Base-by-base conservation (phyloP, 1,139 yeast species). In the Kluyveromyces sp. region DNA sequence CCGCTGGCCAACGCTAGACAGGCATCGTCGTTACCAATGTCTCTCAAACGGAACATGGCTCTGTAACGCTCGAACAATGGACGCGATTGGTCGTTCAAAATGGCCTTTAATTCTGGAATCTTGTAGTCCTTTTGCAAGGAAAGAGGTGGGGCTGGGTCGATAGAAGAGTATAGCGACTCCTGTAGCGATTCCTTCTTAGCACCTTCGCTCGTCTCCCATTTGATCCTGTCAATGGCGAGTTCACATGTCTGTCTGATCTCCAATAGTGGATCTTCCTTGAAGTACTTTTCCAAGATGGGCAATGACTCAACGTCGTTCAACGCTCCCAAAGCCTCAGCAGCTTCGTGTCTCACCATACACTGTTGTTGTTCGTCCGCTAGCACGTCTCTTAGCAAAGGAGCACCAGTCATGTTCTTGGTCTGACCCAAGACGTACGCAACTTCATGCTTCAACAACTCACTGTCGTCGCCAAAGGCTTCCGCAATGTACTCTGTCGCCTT, bases 371-470 rank as follows among this genome's bases (percentile, higher is more conserved):
- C 58, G 63, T 84, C 83, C 48, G 70, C 68, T 57, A 92, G 75
- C 34, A 87, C 95, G n/a, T 74, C 72, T 64, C 88, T 77, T 53
- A 94, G 75, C 48, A 79, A 75, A 40, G 83, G 81, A 47, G 94
- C 86, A 48, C 96, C 90, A 47, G 77, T 68, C 55, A 81, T 64
- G 68, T 90, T 90, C 61, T 84, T 81, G 45, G 97, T 89, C 68
- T 94, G 99, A 39, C 99, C 99, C 53, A 94, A 72, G n/a, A 92
- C 97, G 60, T 94, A 94, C 4, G 98, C 98, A 47, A 92, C 95
- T 68, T 94, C 99, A 64, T 94, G 99, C 70, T 94, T 94, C 63
- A 94, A 75, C 47, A 94, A 76, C 68, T 94, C 98, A n/a, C 95
- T 83, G 31, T 54, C 51, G 49, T 79, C 78, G 61, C 88, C 97